A percentile compares a stretch with the other conserved stretches of the same genome.
These are phyloP conservation scores for Neofusicoccum umdonicola DNA, from an alignment of 2,329 filamentous ascomycete genomes.

Conservation along the genomic window DNA sequence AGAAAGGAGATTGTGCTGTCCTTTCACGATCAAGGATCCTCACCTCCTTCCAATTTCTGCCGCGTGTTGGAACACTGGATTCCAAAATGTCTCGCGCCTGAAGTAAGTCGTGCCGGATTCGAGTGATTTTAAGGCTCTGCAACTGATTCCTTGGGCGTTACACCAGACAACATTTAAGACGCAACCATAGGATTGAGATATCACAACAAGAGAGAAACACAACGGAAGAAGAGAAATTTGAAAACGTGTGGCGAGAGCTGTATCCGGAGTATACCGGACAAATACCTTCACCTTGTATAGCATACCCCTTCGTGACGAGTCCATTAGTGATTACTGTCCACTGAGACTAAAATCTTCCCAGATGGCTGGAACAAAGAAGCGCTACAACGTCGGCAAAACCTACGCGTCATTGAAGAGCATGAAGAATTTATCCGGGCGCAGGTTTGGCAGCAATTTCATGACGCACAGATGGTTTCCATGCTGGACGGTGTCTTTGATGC, in stretches of 20 bases:
- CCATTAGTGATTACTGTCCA: too few species aligned
- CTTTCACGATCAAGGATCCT: background rate
- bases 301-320: too few species aligned
- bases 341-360: background rate
- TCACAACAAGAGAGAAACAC: background rate
- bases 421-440: background rate
- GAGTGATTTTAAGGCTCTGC: too few species aligned
- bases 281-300: background rate
- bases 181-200: background rate
- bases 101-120: background rate
- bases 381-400: background rate
- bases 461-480: background rate
- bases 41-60: background rate
- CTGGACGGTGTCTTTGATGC: too few species aligned
- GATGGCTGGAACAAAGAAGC: background rate
- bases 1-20: background rate
- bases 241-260: background rate
- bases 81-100: background rate
- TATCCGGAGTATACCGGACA: background rate
- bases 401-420: background rate
- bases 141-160: too few species aligned
- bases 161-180: background rate
- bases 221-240: background rate
- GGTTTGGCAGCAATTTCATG: too few species aligned
- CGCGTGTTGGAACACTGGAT: background rate